Conservation (phyloP, 2,329 filamentous ascomycete genomes). For the Rutstroemia sp. region DNA sequence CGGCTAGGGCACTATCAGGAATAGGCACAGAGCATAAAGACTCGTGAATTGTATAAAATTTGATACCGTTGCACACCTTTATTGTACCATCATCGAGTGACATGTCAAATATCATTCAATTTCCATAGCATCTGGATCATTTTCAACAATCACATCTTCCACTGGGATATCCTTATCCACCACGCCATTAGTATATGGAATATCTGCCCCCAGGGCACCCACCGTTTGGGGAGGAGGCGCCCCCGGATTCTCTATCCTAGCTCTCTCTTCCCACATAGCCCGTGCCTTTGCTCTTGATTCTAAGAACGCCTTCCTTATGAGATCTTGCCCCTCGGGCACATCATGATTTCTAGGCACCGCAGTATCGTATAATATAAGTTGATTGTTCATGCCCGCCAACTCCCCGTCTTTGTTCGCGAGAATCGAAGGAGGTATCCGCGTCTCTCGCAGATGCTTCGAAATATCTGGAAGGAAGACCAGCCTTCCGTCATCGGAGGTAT, state of each 20-base stretch:
- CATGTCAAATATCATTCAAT: slow-evolving; percentile 34
- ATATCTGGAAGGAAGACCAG: slow-evolving; percentile 81
- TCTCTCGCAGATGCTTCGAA: slow-evolving; percentile 67
- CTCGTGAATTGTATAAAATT: not conserved
- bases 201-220: slow-evolving; percentile 9
- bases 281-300: slow-evolving; percentile 66
- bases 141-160: slow-evolving; percentile 19
- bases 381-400: slow-evolving; percentile 46
- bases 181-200: slow-evolving; percentile 12
- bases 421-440: slow-evolving; percentile 56
- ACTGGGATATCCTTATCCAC: not conserved
- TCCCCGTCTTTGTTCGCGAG: slow-evolving; percentile 50
- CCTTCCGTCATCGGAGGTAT: slow-evolving; percentile 48
- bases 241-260: slow-evolving; percentile 27
- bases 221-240: slow-evolving; percentile 14
- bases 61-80: not conserved
- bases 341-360: slow-evolving; percentile 65
- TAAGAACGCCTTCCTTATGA: slow-evolving; percentile 74
- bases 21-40: slow-evolving; percentile 21
- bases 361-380: slow-evolving; percentile 73
- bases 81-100: not conserved
- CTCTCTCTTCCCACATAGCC: slow-evolving; percentile 45
- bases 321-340: slow-evolving; percentile 67
- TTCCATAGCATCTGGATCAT: slow-evolving; percentile 61
- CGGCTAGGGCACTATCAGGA: slow-evolving; percentile 28